Evolutionary conservation across 139 green algal genomes (phyloP), one percentile per base, ranked within the genome.

Genomic region (Haematococcus lacustris): DNA sequence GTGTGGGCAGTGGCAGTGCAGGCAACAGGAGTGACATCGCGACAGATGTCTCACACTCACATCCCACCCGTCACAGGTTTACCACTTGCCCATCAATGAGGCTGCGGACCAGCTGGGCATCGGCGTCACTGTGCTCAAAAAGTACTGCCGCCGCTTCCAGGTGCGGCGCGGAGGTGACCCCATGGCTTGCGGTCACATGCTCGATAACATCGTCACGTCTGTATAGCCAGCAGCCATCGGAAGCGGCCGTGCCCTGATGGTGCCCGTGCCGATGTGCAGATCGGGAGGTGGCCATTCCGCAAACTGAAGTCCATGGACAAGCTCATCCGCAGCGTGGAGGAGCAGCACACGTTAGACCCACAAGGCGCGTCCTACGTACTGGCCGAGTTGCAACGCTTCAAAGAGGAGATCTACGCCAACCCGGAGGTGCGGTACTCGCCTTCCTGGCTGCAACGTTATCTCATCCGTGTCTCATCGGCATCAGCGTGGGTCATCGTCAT

Each of bases 61-160:
- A 37, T 60, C 35, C 9, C 30, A 72, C 47, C 68, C 66, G 62
- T 32, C 43, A 26, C 75, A 87, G 79, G 79, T 86, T 38, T 91
- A 86, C 68, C 78, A 91, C 71, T 65, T 88, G 5, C 84, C 87
- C 26, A 91, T 88, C 60, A 71, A 84, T 25, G 70, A 86, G 37
- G 85, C 87, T 9, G 83, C 81, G 25, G 77, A 81, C 21, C 41
- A 71, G 30, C 76, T 92, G 37, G 71, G 70, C 60, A 83, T 92
- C 28, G 85, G 87, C 35, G 71, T 88, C 32, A 92, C 87, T 3
- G 83, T 86, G 40, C 70, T 92, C 3, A 92, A 92, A 70, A 84
- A 86, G 71, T 83, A 87, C 73, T 92, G 87, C 81, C 81, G 87
- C 39, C 82, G 81, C 40, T 86, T 85, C 76, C 64, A 75, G 39